Conservation (phyloP, 305 asterid species). For the Rubia tinctorum region DNA sequence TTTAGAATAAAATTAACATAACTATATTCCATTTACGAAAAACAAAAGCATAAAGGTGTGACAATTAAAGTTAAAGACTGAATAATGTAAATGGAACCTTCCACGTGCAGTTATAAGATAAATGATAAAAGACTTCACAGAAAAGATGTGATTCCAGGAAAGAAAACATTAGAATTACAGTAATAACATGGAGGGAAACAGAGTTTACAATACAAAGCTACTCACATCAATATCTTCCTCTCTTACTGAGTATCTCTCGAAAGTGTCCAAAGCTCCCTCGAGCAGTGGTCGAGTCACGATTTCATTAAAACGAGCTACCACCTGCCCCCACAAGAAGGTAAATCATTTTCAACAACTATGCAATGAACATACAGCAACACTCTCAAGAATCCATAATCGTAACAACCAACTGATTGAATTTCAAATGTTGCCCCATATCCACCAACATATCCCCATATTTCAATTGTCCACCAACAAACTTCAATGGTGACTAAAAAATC, state of each 20-base stretch:
- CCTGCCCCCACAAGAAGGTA: constrained; percentile 39
- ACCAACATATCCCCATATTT: too few species aligned
- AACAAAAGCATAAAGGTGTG: not conserved
- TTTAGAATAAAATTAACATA: not conserved
- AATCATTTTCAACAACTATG: constrained; percentile 13
- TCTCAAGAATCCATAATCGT: not conserved
- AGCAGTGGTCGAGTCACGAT: constrained; percentile 72
- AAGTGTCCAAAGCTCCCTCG: constrained; percentile 94
- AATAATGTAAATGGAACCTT: not conserved
- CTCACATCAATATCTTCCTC: constrained; percentile 90
- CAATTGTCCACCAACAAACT: not conserved
- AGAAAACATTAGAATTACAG: not conserved
- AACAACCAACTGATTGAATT: not conserved
- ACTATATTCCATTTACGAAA: not conserved
- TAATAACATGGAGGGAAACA: not conserved
- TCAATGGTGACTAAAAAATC: too few species aligned
- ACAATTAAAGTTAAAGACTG: not conserved
- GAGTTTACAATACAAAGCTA: constrained; percentile 16
- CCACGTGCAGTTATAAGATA: not conserved
- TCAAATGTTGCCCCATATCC: not conserved
- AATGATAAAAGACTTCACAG: not conserved
- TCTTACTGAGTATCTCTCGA: constrained; percentile 72
- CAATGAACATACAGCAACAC: not conserved
- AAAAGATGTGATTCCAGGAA: not conserved
- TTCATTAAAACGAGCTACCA: constrained; percentile 96